These are phyloP conservation scores for Phytophthora boehmeriae DNA, from an alignment of 352 stramenopile genomes.

Conservation along the genomic window DNA sequence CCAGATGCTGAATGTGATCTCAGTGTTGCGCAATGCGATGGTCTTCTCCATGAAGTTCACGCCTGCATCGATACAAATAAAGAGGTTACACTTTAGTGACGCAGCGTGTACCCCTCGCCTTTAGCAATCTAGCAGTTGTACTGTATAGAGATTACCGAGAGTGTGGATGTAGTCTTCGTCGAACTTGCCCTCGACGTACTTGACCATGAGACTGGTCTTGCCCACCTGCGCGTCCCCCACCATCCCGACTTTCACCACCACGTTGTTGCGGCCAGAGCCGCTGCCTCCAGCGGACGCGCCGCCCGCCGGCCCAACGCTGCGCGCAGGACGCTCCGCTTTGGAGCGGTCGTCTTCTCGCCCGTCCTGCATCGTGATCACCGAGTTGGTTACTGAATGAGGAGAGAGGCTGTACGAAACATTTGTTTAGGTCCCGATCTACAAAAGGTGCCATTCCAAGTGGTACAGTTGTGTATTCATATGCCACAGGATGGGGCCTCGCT, in stretches of 20 bases:
- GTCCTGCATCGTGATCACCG: slow-evolving; percentile 26
- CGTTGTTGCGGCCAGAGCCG: slow-evolving; percentile 78
- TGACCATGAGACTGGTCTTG: slow-evolving; percentile 97
- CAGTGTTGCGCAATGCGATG: slow-evolving; percentile 92
- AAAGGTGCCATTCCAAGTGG: too few relatives aligned
- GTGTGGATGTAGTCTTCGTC: slow-evolving; percentile 97
- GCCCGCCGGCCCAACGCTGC: slow-evolving; percentile 31
- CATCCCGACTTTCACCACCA: slow-evolving; percentile 94
- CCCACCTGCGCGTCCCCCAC: slow-evolving; percentile 94
- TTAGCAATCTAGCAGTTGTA: too few relatives aligned
- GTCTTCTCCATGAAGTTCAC: slow-evolving; percentile 98
- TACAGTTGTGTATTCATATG: too few relatives aligned
- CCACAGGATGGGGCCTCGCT: too few relatives aligned
- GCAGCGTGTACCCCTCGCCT: neutral
- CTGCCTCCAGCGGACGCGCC: slow-evolving; percentile 26
- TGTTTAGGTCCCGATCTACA: too few relatives aligned
- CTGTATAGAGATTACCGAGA: slow-evolving; percentile 53
- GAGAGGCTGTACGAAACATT: too few relatives aligned
- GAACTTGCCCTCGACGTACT: slow-evolving; percentile 96
- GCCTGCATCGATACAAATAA: slow-evolving; percentile 36
- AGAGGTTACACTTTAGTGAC: neutral
- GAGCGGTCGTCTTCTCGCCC: slow-evolving; percentile 30
- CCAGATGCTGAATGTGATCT: slow-evolving; percentile 97
- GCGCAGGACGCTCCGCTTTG: slow-evolving; percentile 33
- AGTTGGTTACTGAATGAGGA: neutral